These are phyloP conservation scores for Orbilia quercus DNA, from an alignment of 2,329 filamentous ascomycete genomes.

Conservation along the genomic window DNA sequence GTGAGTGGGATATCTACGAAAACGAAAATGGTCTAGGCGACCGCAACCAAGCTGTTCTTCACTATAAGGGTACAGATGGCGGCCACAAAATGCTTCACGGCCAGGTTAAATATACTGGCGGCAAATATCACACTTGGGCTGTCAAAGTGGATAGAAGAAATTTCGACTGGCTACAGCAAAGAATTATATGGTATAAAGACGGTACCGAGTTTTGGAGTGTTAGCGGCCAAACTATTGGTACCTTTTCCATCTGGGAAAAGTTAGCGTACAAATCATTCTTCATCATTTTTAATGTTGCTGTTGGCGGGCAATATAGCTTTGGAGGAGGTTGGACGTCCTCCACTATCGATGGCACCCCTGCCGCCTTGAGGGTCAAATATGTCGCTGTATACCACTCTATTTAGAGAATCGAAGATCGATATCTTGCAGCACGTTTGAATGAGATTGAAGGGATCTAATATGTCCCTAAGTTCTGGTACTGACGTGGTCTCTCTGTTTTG, in stretches of 20 bases:
- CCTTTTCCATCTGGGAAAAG: constrained; percentile 61
- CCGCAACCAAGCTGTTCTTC: constrained; percentile 68
- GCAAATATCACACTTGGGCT: constrained; percentile 62
- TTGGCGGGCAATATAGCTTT: constrained; percentile 62
- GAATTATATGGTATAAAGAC: constrained; percentile 63
- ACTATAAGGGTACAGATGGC: constrained; percentile 64
- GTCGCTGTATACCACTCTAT: constrained; percentile 62
- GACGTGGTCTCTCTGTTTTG: too few relatives aligned
- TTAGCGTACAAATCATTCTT: constrained; percentile 62
- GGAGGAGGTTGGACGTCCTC: constrained; percentile 61
- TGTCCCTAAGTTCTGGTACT: too few relatives aligned
- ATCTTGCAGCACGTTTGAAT: too few relatives aligned
- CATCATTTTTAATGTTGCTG: constrained; percentile 64
- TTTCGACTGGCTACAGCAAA: constrained; percentile 61
- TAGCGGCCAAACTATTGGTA: constrained; percentile 59
- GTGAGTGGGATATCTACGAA: constrained; percentile 67
- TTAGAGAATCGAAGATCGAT: constrained; percentile 12
- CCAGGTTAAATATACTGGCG: constrained; percentile 62
- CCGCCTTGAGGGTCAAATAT: constrained; percentile 64
- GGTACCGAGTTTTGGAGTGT: constrained; percentile 60
- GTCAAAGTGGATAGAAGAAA: constrained; percentile 62
- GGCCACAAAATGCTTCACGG: constrained; percentile 62
- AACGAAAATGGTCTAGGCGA: constrained; percentile 63
- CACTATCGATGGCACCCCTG: constrained; percentile 61
- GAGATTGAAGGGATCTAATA: too few relatives aligned